These are phyloP conservation scores for Fusarium incarnatum DNA, from an alignment of 2,329 filamentous ascomycete genomes.

Conservation along the genomic window DNA sequence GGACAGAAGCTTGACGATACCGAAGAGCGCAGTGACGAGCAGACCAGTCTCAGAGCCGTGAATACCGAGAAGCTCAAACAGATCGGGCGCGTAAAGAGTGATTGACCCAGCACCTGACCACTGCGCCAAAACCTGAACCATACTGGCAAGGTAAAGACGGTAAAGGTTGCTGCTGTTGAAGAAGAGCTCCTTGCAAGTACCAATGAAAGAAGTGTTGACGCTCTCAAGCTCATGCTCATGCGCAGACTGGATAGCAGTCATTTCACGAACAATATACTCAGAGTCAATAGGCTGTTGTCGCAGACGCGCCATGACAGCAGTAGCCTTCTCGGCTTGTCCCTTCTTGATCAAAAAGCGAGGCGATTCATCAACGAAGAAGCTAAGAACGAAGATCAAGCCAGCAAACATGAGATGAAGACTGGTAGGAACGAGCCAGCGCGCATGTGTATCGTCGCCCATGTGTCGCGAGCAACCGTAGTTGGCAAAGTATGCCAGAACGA, in stretches of 20 bases:
- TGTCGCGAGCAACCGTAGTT: constrained; percentile 33
- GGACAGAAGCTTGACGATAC: constrained; percentile 15
- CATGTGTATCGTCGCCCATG: constrained; percentile 13
- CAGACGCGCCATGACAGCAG: constrained; percentile 6
- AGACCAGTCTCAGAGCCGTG: constrained; percentile 19
- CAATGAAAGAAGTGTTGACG: constrained; percentile 16
- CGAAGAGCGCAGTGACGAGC: constrained; percentile 20
- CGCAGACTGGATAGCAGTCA: constrained; percentile 9
- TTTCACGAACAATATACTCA: constrained; percentile 21
- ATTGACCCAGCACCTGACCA: constrained; percentile 35
- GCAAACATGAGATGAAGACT: constrained; percentile 35
- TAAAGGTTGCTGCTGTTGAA: constrained; percentile 33
- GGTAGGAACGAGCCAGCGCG: constrained; percentile 32
- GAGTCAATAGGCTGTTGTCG: constrained; percentile 9
- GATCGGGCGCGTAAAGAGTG: constrained; percentile 15
- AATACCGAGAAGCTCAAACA: constrained; percentile 14
- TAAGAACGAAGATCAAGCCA: constrained; percentile 22
- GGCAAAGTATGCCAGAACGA: constrained; percentile 28
- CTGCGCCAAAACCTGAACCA: constrained; percentile 35
- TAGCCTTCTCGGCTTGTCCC: constrained; percentile 18
- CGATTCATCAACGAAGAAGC: constrained; percentile 28
- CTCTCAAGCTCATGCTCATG: constrained; percentile 25
- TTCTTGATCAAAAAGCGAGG: constrained; percentile 31
- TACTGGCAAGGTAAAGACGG: constrained; percentile 33
- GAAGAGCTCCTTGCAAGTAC: constrained; percentile 27